Evolutionary conservation across 805 yeast genomes (phyloP), one percentile per base, ranked within the genome.

Genomic region (Debaryomyces castellii): DNA sequence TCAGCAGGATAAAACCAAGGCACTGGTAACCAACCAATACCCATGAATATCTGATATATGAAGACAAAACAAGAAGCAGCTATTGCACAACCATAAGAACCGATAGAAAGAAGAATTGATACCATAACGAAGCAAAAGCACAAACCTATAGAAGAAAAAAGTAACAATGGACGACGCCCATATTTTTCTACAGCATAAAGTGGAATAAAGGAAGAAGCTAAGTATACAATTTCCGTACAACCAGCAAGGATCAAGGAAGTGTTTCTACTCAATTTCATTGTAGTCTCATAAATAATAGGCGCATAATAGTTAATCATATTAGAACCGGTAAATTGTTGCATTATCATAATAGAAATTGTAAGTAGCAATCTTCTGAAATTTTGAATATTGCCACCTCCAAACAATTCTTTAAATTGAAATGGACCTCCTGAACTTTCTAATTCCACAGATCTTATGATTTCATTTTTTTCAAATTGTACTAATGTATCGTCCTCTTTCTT

Each of bases 1-100:
- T 61, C 66, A 25, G 66, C 62, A 14, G 66, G 64, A 52, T 51
- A 59, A 41, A 62, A 55, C 66, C 66, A 61, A 39, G 64, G 65
- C 51, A 61, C 51, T 16, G 64, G 64, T 53, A 61, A 54, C 53
- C 60, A 58, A 34, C 63, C 60, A 53, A 58, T 57, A 1, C 63
- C 64, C 37, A 60, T 58, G 51, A 59, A 58, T 24, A 51, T 49
- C 37, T 55, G 55, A 39, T 59, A 62, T 11, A 45, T 17, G 23
- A 45, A 45, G 41, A 59, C 47, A 59, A 60, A 61, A 51, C 62
- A 63, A 16, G 60, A 61, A 20, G 65, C 65, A 17, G 62, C 63
- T 16, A 39, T 41, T 9, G 47, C 44, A 35, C 49, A 43, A 6
- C 36, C 38, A 16, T 40, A 25, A n/a, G 30, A 52, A 14, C 54